Percentiles rank a stretch among this genome's conserved stretches.
Conservation (phyloP, 768 basidiomycete species). For the Sarcodon sp. region DNA sequence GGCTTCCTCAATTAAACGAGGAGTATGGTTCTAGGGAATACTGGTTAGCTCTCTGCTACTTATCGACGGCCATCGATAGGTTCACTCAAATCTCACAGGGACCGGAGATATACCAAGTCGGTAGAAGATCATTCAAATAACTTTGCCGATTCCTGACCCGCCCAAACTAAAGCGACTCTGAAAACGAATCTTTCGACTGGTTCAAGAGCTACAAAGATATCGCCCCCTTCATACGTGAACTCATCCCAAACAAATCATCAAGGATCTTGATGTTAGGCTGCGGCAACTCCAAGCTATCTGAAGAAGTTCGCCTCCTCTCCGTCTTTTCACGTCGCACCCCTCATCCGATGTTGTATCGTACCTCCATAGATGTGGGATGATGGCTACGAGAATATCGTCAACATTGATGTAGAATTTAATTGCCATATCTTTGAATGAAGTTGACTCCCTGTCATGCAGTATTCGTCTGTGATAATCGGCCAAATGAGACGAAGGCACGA, state of each 20-base stretch:
- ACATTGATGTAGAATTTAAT: slow-evolving; percentile 46
- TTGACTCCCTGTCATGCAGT: slow-evolving; percentile 26
- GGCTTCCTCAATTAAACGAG: slow-evolving; percentile 49
- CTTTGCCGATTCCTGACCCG: background rate
- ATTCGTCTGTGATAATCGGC: slow-evolving; percentile 62
- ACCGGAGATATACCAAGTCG: slow-evolving; percentile 57
- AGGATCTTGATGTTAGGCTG: slow-evolving; percentile 74
- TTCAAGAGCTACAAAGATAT: slow-evolving; percentile 75
- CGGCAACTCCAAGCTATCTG: slow-evolving; percentile 71
- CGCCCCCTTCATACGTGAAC: slow-evolving; percentile 40
- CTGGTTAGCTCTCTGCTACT: slow-evolving; percentile 33
- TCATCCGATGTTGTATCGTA: background rate
- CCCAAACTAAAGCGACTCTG: slow-evolving; percentile 32
- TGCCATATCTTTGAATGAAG: background rate
- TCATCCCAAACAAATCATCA: slow-evolving; percentile 48
- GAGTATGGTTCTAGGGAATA: slow-evolving; percentile 58
- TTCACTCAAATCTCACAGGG: slow-evolving; percentile 26
- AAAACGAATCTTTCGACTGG: slow-evolving; percentile 68
- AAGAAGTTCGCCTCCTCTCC: slow-evolving; percentile 37
- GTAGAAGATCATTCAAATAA: slow-evolving; percentile 6
- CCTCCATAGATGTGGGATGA: slow-evolving; percentile 63
- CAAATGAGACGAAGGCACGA: slow-evolving; percentile 53
- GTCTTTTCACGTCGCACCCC: no score
- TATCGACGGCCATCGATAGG: background rate
- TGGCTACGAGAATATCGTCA: slow-evolving; percentile 70